Percentiles rank a stretch among this genome's conserved stretches.
Conservation (phyloP, 768 basidiomycete genomes). For the Xerocomellus amylosporus region DNA sequence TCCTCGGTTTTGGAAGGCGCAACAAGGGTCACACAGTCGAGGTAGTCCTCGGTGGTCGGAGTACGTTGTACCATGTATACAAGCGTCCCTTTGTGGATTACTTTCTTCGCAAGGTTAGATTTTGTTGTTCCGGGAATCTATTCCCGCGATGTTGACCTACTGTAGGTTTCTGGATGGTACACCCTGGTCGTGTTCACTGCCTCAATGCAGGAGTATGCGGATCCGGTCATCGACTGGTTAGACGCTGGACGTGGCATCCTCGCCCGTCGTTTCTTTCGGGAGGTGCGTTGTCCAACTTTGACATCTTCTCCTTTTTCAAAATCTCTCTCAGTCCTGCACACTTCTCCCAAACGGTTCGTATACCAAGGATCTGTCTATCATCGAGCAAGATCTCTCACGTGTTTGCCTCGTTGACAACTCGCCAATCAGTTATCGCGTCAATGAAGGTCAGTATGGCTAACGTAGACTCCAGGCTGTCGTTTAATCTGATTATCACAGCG, state of each 20-base stretch:
- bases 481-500: slow-evolving; percentile 45
- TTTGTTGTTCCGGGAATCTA: neutral
- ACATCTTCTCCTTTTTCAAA: neutral
- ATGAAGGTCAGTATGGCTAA: slow-evolving; percentile 67
- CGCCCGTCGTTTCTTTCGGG: slow-evolving; percentile 84
- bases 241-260: slow-evolving; percentile 93
- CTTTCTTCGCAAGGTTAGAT: slow-evolving; percentile 78
- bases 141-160: slow-evolving; percentile 6
- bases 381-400: slow-evolving; percentile 88
- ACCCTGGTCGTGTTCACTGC: slow-evolving; percentile 98
- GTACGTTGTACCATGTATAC: slow-evolving; percentile 95
- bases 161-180: slow-evolving; percentile 97
- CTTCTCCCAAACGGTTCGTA: slow-evolving; percentile 90
- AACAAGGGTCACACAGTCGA: slow-evolving; percentile 87
- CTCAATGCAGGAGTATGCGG: slow-evolving; percentile 98
- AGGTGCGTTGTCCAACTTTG: slow-evolving; percentile 50
- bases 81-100: slow-evolving; percentile 98
- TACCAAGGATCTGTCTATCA: slow-evolving; percentile 85
- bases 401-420: slow-evolving; percentile 97
- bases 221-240: slow-evolving; percentile 99
- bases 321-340: slow-evolving; percentile 72
- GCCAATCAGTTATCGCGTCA: slow-evolving; percentile 85
- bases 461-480: neutral
- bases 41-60: slow-evolving; percentile 83
- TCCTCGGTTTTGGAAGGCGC: slow-evolving; percentile 58